A percentile compares a stretch with the other conserved stretches of the same genome.
Conservation (phyloP, 441 rosid genomes). For the Eruca vesicaria region DNA sequence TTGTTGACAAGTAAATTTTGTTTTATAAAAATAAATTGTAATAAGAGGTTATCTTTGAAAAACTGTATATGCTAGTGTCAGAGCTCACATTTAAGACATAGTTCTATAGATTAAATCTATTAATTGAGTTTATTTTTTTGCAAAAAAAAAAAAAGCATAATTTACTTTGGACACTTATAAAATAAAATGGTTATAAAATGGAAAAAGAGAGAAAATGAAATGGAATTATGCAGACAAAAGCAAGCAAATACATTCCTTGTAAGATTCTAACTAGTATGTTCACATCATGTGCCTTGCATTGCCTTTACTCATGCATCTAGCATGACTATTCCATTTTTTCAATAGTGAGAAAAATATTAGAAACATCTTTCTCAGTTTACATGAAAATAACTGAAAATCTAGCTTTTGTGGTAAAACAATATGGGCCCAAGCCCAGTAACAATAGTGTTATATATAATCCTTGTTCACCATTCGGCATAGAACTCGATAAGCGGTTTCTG, state of each 20-base stretch:
- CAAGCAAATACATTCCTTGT: constrained; percentile 15
- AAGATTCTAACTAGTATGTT: constrained; percentile 3
- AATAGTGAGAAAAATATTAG: neutral
- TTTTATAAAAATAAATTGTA: no score
- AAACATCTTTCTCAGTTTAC: neutral
- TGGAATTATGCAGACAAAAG: neutral
- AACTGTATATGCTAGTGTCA: neutral
- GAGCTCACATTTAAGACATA: neutral
- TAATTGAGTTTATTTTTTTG: neutral
- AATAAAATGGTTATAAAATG: neutral
- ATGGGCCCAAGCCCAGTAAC: constrained; percentile 13
- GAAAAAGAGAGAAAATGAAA: neutral
- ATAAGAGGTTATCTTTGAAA: no score
- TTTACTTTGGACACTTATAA: neutral
- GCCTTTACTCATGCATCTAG: constrained; percentile 20
- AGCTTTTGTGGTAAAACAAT: neutral
- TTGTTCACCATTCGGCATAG: constrained; percentile 12
- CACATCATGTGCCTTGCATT: constrained; percentile 31
- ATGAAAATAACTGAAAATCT: neutral
- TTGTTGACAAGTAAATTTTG: no score
- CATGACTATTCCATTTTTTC: constrained; percentile 2
- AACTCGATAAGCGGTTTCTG: constrained; percentile 16
- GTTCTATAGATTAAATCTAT: neutral
- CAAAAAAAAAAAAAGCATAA: neutral
- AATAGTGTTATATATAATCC: neutral